Evolutionary conservation across 2,329 filamentous ascomycete genomes (phyloP).

Genomic region (Trichoderma gracile): DNA sequence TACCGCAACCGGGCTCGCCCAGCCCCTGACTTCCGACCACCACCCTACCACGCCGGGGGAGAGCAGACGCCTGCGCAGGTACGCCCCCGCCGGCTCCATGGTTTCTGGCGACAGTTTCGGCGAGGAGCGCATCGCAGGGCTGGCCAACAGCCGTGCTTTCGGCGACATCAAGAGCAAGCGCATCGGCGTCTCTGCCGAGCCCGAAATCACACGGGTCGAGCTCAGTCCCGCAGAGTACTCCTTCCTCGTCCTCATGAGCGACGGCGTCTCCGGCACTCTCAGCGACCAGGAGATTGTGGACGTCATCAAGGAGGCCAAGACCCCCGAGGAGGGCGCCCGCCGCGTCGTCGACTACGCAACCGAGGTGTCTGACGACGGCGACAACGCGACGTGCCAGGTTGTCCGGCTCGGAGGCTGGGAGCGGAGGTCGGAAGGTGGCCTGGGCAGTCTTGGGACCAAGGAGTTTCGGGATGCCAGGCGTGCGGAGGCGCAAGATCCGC

Average conservation of each 20-base stretch:
- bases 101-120: constrained; percentile 90
- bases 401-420: constrained; percentile 70
- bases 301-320: constrained; percentile 88
- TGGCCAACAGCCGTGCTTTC: constrained; percentile 93
- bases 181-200: constrained; percentile 91
- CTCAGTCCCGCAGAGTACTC: constrained; percentile 81
- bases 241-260: constrained; percentile 84
- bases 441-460: constrained; percentile 87
- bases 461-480: constrained; percentile 84
- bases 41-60: constrained; percentile 88
- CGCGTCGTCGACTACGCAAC: constrained; percentile 85
- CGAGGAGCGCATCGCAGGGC: constrained; percentile 89
- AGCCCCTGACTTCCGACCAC: constrained; percentile 85
- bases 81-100: constrained; percentile 72
- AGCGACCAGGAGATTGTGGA: constrained; percentile 95
- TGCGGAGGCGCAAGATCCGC: constrained; percentile 78
- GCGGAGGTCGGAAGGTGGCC: constrained; percentile 75
- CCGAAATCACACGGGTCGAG: constrained; percentile 79
- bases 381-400: constrained; percentile 69
- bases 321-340: constrained; percentile 79
- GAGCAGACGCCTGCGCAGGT: constrained; percentile 78
- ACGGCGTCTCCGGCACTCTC: constrained; percentile 84
- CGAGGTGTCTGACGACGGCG: constrained; percentile 70
- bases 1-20: constrained; percentile 75
- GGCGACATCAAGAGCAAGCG: constrained; percentile 91